These are phyloP conservation scores for Lecanicillium sp. DNA, from an alignment of 2,329 filamentous ascomycete species.

Conservation along the genomic window DNA sequence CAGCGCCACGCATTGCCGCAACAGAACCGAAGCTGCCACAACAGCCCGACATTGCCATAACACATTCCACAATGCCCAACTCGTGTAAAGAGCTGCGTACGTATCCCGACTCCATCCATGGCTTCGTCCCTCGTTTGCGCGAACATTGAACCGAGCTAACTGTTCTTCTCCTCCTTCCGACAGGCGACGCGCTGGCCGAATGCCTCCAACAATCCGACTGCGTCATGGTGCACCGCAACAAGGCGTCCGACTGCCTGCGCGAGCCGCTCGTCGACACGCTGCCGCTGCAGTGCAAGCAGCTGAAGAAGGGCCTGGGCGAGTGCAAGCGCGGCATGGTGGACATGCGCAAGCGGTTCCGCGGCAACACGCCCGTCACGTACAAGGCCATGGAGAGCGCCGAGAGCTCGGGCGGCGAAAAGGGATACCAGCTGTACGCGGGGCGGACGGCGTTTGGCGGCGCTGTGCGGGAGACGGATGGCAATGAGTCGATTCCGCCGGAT, in stretches of 20 bases:
- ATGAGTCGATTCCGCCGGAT: constrained; percentile 53
- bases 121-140: no score
- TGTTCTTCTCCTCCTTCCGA: no score
- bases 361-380: constrained; percentile 77
- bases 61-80: constrained; percentile 74
- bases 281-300: constrained; percentile 81
- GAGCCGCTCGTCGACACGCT: constrained; percentile 74
- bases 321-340: constrained; percentile 96
- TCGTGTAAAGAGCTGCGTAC: constrained; percentile 95
- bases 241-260: constrained; percentile 79
- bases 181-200: constrained; percentile 84
- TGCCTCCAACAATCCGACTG: constrained; percentile 97
- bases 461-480: constrained; percentile 59
- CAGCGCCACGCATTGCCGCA: no score
- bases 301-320: constrained; percentile 87
- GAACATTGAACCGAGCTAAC: background rate
- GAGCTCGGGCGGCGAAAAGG: constrained; percentile 26
- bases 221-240: constrained; percentile 85
- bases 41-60: constrained; percentile 1
- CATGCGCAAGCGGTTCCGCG: constrained; percentile 97
- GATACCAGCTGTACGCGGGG: constrained; percentile 73
- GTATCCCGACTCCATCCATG: constrained; percentile 25
- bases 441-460: constrained; percentile 58
- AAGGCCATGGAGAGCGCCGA: constrained; percentile 44
- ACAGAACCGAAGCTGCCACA: no score